Evolutionary conservation across 2,329 filamentous ascomycete species (phyloP), one percentile per base, ranked within the genome.

Genomic region (Exophiala oligosperma): DNA sequence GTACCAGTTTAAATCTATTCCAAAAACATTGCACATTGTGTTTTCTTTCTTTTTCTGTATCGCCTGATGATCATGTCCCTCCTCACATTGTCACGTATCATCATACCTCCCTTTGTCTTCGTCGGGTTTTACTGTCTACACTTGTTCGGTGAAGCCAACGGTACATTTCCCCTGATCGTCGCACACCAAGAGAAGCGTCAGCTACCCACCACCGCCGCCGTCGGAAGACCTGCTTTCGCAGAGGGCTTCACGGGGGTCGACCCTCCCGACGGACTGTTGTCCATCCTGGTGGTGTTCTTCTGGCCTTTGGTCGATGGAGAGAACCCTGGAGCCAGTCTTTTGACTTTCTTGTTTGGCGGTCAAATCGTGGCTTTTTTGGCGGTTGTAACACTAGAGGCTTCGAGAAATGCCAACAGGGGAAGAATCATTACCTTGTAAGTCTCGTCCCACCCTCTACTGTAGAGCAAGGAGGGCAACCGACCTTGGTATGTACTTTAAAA

Each of bases 361-460:
- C 72, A 73, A 2, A 70, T 74, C 44, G 72, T 70, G 1, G 70
- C 73, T 5, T 67, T 71, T 26, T 77, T 73, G 73, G 65, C 70
- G 4, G 57, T 77, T 21, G 64, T 79, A 12, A 64, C 73, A 1
- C 66, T 80, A 54, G 78, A 81, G 59, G 71, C 74, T 4, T 72
- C 75, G 70, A 69, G 78, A 44, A 66, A 66, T 28, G 77, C 76
- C 0, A 79, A 79, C 64, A 65, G 68, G 5, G 68, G 75, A 43
- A 74, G 69, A 2, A 35, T 73, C 7, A 68, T 74, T 41, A 74
- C 74, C 37, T 76, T 73, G 77, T 79, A 73, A 54, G 75, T 69
- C 8, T 2, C 4, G 7, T 5, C 11, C 28, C 28, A 8, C 8
- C 28, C 32, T 11, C 32, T 9, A 17, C 17, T 17, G 17, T 17